These are phyloP conservation scores for Aureobasidium melanogenum DNA, from an alignment of 2,329 filamentous ascomycete species.

Conservation along the genomic window DNA sequence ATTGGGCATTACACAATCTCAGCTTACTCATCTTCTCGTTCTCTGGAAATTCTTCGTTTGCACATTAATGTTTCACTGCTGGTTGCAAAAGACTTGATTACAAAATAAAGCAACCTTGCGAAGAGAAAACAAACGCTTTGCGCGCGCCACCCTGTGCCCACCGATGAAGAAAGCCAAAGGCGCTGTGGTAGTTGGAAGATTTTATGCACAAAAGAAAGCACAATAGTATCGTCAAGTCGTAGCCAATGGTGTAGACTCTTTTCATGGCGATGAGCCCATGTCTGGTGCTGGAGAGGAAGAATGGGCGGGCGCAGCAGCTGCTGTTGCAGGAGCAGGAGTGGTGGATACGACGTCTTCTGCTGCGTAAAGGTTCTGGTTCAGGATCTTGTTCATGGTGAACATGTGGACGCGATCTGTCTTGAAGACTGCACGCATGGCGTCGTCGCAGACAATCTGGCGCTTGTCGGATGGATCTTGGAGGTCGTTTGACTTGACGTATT, in stretches of 20 bases:
- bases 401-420: conserved; percentile 88
- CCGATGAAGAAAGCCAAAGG: background rate
- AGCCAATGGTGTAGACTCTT: background rate
- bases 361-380: conserved; percentile 81
- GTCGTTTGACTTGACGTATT: conserved; percentile 79
- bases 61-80: no score
- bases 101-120: background rate
- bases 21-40: no score
- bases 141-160: background rate
- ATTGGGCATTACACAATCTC: background rate
- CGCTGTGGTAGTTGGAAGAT: background rate
- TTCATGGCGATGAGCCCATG: background rate
- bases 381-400: conserved; percentile 98
- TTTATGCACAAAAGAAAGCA: background rate
- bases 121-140: background rate
- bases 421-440: conserved; percentile 84
- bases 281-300: background rate
- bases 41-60: no score
- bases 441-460: conserved; percentile 87
- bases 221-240: background rate
- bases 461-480: conserved; percentile 88
- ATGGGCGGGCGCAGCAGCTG: background rate
- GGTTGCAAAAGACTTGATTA: no score
- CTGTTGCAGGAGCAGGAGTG: background rate
- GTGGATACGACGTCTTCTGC: conserved; percentile 53